phyloP scores from a whole-genome alignment of 177 flowering plant species.

The Vitis hybrid region DNA sequence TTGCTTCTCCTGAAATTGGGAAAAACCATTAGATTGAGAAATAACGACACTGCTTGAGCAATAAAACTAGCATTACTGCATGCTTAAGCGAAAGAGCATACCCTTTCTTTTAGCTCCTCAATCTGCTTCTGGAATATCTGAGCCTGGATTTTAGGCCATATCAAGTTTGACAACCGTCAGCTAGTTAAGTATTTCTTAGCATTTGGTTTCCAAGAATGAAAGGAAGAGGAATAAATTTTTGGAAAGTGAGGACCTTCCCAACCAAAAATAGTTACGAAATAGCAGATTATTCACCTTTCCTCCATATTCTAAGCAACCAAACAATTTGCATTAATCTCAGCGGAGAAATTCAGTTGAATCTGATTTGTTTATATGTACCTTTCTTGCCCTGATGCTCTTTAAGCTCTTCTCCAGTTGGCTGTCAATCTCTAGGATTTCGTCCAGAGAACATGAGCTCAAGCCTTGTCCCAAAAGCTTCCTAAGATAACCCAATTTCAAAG shows the following conservation, averaged over 20 bases:
- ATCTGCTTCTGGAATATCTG: conserved; percentile 23
- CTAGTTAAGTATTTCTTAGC: background rate
- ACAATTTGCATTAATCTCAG: background rate
- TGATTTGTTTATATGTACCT: conserved; percentile 24
- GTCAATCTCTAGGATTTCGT: conserved; percentile 37
- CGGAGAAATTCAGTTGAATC: too few relatives aligned
- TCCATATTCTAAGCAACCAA: too few relatives aligned
- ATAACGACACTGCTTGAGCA: background rate
- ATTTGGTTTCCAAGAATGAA: background rate
- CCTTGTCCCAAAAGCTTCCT: conserved; percentile 41
- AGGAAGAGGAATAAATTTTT: background rate
- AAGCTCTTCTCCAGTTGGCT: conserved; percentile 35
- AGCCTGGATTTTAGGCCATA: conserved; percentile 15
- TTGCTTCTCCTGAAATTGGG: conserved; percentile 30
- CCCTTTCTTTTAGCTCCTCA: conserved; percentile 30
- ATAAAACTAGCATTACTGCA: background rate
- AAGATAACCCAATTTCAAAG: background rate
- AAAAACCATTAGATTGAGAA: background rate
- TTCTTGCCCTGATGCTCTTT: conserved; percentile 34
- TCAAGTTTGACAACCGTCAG: background rate
- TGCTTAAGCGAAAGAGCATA: background rate
- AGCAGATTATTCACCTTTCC: too few relatives aligned
- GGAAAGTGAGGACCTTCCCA: background rate
- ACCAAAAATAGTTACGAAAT: too few relatives aligned
- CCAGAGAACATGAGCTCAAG: conserved; percentile 27